Percentiles rank a stretch among this genome's conserved stretches.
Conservation (phyloP, 306 rosid genomes). For the Prunus mongolica region DNA sequence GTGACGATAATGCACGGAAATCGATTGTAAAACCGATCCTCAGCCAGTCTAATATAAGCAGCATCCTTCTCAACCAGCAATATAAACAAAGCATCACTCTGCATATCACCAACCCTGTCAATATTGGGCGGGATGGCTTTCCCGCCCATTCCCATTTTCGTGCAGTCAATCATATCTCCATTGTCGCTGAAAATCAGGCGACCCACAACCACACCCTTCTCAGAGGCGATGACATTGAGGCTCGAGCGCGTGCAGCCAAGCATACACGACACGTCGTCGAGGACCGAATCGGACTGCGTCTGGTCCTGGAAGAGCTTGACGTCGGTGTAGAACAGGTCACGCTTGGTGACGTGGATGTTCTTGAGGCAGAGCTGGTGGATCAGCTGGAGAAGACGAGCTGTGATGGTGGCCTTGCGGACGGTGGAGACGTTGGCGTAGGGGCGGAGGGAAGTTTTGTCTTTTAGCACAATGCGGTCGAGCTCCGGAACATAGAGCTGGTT, state of each 20-base stretch:
- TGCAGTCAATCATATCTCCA: slow-evolving; percentile 92
- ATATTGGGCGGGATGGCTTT: slow-evolving; percentile 90
- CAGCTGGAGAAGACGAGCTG: slow-evolving; percentile 66
- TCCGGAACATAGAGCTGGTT: slow-evolving; percentile 84
- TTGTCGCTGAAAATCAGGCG: slow-evolving; percentile 84
- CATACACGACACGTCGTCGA: slow-evolving; percentile 85
- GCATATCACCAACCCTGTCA: slow-evolving; percentile 87
- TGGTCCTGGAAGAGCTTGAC: slow-evolving; percentile 93
- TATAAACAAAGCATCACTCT: slow-evolving; percentile 81
- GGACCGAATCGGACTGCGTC: slow-evolving; percentile 74
- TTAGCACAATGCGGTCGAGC: slow-evolving; percentile 82
- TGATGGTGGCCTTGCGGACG: slow-evolving; percentile 71
- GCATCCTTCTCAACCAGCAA: slow-evolving; percentile 93
- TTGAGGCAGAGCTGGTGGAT: slow-evolving; percentile 79
- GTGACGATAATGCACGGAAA: slow-evolving; percentile 80
- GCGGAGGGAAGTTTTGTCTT: slow-evolving; percentile 64
- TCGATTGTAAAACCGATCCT: slow-evolving; percentile 86
- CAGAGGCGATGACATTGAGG: slow-evolving; percentile 80
- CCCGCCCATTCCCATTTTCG: slow-evolving; percentile 98
- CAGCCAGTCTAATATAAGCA: slow-evolving; percentile 85
- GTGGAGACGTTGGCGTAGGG: slow-evolving; percentile 81
- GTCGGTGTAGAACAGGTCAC: slow-evolving; percentile 89
- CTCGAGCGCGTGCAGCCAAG: slow-evolving; percentile 87
- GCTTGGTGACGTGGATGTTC: slow-evolving; percentile 86
- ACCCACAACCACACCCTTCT: slow-evolving; percentile 91